These are phyloP conservation scores for Starmerella stigmatis DNA, from an alignment of 805 yeast species.

Conservation along the genomic window DNA sequence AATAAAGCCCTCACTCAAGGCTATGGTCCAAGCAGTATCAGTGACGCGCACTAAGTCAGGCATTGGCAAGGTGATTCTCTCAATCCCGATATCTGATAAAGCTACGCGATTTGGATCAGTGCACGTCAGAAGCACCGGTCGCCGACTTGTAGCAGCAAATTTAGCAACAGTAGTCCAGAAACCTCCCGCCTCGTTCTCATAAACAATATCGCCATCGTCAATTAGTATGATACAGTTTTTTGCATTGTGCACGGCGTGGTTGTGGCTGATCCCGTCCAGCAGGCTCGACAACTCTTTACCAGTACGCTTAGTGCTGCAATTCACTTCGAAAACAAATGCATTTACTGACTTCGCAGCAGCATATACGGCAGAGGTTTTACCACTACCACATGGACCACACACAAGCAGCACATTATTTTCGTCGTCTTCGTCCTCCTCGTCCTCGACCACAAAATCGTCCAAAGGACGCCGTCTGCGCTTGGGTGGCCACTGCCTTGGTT, in stretches of 20 bases:
- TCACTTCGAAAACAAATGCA: slow-evolving; percentile 74
- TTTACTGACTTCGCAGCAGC: slow-evolving; percentile 50
- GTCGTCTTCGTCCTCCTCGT: slow-evolving; percentile 23
- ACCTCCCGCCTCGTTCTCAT: slow-evolving; percentile 55
- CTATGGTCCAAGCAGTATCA: slow-evolving; percentile 28
- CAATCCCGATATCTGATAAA: slow-evolving; percentile 4
- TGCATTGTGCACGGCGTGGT: slow-evolving; percentile 56
- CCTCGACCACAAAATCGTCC: slow-evolving; percentile 28
- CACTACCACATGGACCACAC: slow-evolving; percentile 62
- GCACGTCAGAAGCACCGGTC: slow-evolving; percentile 66
- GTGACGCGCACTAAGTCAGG: slow-evolving; percentile 17
- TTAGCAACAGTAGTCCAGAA: slow-evolving; percentile 70
- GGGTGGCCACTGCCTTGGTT: not conserved
- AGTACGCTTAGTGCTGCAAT: slow-evolving; percentile 61
- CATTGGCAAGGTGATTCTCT: slow-evolving; percentile 1
- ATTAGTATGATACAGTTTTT: slow-evolving; percentile 62
- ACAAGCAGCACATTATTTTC: slow-evolving; percentile 34
- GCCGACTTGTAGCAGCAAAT: slow-evolving; percentile 47
- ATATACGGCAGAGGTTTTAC: slow-evolving; percentile 67
- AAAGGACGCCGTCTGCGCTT: slow-evolving; percentile 10
- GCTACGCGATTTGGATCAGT: slow-evolving; percentile 31
- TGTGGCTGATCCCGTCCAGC: slow-evolving; percentile 71
- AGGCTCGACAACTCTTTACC: slow-evolving; percentile 55
- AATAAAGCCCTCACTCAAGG: slow-evolving; percentile 32
- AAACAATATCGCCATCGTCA: slow-evolving; percentile 77